Evolutionary conservation across 495 filamentous ascomycete species (phyloP), one percentile per base, ranked within the genome.

Genomic region (Talaromyces nanjingensis): DNA sequence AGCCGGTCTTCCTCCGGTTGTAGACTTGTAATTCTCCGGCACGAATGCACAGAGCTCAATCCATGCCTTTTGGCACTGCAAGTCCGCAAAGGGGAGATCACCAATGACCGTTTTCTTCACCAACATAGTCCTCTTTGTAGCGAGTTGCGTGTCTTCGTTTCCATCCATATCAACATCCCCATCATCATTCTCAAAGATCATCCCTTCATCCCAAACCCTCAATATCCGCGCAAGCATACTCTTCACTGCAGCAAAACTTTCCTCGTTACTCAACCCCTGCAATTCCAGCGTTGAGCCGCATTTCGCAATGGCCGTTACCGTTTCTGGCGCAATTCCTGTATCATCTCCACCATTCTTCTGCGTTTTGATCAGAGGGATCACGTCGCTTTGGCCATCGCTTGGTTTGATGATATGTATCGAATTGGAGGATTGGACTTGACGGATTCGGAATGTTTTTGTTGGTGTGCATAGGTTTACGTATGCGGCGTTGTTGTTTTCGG

Each of bases 391-490:
- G 12, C 69, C 72, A 4, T 66, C 67, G 53, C 79, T 80, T n/a
- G 91, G 82, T 31, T 79, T 73, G 29, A 91, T 78, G 7, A 96
- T 71, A 73, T 91, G 89, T 39, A 96, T 76, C 6, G 89, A 88
- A 71, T 97, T 97, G 16, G 92, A 96, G 0, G 92, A 93, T 70
- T 93, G 91, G 65, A 96, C 92, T 73, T 96, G 91, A 20, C 90
- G 90, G 59, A 96, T 80, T 33, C 86, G 86, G 79, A 88, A 97
- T 20, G 88, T 93, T 70, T 86, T 80, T 16, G 79, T 76, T 2
- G 83, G 73, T 3, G 88, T 89, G 72, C 86, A 91, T 65, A 97
- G 81, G 62, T 94, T 84, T 49, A 90, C 89, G 64, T 87, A 86
- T 65, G 86, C 81, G 4, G 76, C 73, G 29, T 79, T 77, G 34